These are phyloP conservation scores for Auricularia cornea DNA, from an alignment of 768 basidiomycete species.

Conservation along the genomic window DNA sequence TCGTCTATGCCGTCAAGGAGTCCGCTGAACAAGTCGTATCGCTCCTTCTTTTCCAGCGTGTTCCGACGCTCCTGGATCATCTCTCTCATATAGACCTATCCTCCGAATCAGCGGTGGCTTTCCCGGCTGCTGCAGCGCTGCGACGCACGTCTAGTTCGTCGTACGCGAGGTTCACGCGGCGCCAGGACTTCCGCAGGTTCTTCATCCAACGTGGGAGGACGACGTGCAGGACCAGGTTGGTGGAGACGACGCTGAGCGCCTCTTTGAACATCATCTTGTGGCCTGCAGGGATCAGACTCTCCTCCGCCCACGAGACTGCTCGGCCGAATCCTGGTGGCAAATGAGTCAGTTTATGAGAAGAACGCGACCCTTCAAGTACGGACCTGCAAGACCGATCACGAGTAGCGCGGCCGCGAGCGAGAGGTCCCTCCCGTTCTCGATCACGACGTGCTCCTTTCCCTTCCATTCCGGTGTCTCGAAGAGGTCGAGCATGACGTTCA, in stretches of 20 bases:
- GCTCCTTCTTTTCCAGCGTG: not conserved
- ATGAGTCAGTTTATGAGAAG: too few species aligned
- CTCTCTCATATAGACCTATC: not conserved
- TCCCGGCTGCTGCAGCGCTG: not conserved
- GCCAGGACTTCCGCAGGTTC: not conserved
- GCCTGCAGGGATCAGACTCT: too few species aligned
- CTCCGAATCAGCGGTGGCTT: not conserved
- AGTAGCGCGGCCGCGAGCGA: too few species aligned
- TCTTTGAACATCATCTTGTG: not conserved
- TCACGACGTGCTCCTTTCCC: too few species aligned
- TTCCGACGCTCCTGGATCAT: not conserved
- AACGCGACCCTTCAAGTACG: too few species aligned
- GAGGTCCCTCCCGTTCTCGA: too few species aligned
- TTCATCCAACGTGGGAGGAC: not conserved
- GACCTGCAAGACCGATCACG: too few species aligned
- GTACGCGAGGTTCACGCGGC: not conserved
- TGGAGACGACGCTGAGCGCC: not conserved
- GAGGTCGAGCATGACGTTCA: too few species aligned
- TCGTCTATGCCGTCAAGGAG: not conserved
- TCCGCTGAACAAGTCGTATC: not conserved
- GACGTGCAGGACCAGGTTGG: not conserved
- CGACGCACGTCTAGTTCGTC: not conserved
- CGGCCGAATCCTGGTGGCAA: too few species aligned
- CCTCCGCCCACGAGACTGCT: too few species aligned
- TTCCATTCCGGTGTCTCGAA: too few species aligned